phyloP scores from a whole-genome alignment of 2,329 filamentous ascomycete species.

The Didymella sp. region DNA sequence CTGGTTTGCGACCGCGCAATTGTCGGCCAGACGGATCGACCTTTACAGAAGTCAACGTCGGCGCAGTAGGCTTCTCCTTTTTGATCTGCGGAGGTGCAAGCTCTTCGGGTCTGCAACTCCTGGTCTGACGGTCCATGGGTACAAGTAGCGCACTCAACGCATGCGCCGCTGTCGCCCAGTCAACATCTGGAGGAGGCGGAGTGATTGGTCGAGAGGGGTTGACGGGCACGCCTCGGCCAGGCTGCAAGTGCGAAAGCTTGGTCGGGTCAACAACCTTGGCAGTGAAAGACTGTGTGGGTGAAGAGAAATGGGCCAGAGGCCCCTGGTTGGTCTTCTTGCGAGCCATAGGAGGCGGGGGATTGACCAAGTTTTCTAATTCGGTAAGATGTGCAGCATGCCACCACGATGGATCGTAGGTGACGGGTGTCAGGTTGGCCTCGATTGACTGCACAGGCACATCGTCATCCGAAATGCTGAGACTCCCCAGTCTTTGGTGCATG shows the following conservation, averaged over 20 bases:
- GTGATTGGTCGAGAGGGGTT: constrained; percentile 58
- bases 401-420: constrained; percentile 53
- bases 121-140: constrained; percentile 74
- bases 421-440: constrained; percentile 27
- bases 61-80: constrained; percentile 58
- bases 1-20: constrained; percentile 71
- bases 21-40: constrained; percentile 65
- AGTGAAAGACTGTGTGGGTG: constrained; percentile 85
- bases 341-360: constrained; percentile 46
- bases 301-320: constrained; percentile 76
- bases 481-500: constrained; percentile 62
- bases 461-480: constrained; percentile 45
- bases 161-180: constrained; percentile 83
- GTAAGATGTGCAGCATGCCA: constrained; percentile 50
- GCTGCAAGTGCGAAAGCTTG: constrained; percentile 64
- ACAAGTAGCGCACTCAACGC: constrained; percentile 85
- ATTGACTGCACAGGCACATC: constrained; percentile 26
- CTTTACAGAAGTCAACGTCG: constrained; percentile 39
- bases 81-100: constrained; percentile 66
- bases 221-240: constrained; percentile 55
- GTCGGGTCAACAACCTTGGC: constrained; percentile 77
- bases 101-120: constrained; percentile 79
- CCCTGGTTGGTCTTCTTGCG: constrained; percentile 68
- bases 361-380: constrained; percentile 45
- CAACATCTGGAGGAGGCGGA: constrained; percentile 79